Conservation (phyloP, 176 grass and related monocot genomes). For the Avena sativa region DNA sequence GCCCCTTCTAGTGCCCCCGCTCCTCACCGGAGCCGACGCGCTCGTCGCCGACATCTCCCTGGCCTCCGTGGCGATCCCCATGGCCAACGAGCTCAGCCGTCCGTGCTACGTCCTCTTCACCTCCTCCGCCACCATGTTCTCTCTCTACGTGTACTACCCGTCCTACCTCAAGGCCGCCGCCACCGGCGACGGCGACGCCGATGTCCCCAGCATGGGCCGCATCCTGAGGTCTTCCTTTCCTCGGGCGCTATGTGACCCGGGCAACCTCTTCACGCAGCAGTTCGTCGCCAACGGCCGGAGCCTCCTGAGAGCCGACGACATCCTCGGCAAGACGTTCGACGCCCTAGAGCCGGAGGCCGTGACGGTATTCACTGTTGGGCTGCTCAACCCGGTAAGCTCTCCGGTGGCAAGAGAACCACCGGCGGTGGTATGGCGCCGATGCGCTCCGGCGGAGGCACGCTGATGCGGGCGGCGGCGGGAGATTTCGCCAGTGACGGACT, state of each 20-base stretch:
- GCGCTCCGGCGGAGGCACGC: too few species aligned
- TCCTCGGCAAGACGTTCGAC: conserved; percentile 20
- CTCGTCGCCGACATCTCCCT: conserved; percentile 53
- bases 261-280: conserved; percentile 21
- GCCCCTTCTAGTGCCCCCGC: conserved; percentile 38
- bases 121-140: conserved; percentile 64
- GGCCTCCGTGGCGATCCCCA: conserved; percentile 46
- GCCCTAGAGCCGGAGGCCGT: conserved; percentile 28
- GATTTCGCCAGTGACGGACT: too few species aligned
- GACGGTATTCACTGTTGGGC: background rate
- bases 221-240: background rate
- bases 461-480: too few species aligned
- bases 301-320: background rate
- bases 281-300: conserved; percentile 12
- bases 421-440: too few species aligned
- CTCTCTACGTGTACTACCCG: conserved; percentile 51
- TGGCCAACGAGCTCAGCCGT: conserved; percentile 23
- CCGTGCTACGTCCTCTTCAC: conserved; percentile 63
- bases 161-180: background rate
- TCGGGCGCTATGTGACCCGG: conserved; percentile 18
- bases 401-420: too few species aligned
- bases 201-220: conserved; percentile 1
- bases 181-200: background rate
- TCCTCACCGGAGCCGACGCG: conserved; percentile 45
- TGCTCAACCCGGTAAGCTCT: too few species aligned